Evolutionary conservation across 2,329 filamentous ascomycete genomes (phyloP).

Genomic region (Colletotrichum sansevieriae): DNA sequence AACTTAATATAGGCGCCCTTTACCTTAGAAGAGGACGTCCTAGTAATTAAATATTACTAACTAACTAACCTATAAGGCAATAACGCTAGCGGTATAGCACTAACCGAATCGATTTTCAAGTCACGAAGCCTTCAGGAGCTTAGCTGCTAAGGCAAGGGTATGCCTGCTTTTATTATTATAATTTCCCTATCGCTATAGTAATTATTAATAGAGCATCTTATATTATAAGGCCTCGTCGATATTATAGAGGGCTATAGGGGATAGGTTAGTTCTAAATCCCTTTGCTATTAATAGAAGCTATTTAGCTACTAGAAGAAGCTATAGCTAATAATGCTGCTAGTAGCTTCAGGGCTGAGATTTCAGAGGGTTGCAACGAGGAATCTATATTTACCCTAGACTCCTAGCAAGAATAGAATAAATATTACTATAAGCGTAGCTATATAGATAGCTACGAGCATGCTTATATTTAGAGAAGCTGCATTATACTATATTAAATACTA

Average conservation of each 20-base stretch:
- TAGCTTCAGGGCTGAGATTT: conserved; percentile 17
- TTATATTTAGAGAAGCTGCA: conserved; percentile 49
- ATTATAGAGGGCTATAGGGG: conserved; percentile 41
- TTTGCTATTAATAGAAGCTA: conserved; percentile 44
- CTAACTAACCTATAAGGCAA: no score
- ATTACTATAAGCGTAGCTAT: conserved; percentile 45
- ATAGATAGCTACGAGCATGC: conserved; percentile 45
- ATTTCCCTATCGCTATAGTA: conserved; percentile 45
- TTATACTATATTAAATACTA: conserved; percentile 51
- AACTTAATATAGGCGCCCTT: no score
- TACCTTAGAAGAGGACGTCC: no score
- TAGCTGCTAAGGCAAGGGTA: conserved; percentile 44
- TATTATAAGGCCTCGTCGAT: conserved; percentile 48
- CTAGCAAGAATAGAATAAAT: conserved; percentile 46
- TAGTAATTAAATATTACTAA: no score
- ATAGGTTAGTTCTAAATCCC: conserved; percentile 39
- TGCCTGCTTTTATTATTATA: conserved; percentile 42
- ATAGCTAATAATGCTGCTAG: conserved; percentile 47
- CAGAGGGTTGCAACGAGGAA: conserved; percentile 8
- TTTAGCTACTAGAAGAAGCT: conserved; percentile 53
- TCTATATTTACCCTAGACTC: conserved; percentile 41
- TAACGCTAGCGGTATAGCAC: no score
- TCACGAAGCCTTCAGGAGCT: no score
- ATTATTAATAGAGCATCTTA: conserved; percentile 45
- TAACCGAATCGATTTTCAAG: no score